Evolutionary conservation across 2,329 filamentous ascomycete genomes (phyloP).

Genomic region (Leptographium wingfieldii): DNA sequence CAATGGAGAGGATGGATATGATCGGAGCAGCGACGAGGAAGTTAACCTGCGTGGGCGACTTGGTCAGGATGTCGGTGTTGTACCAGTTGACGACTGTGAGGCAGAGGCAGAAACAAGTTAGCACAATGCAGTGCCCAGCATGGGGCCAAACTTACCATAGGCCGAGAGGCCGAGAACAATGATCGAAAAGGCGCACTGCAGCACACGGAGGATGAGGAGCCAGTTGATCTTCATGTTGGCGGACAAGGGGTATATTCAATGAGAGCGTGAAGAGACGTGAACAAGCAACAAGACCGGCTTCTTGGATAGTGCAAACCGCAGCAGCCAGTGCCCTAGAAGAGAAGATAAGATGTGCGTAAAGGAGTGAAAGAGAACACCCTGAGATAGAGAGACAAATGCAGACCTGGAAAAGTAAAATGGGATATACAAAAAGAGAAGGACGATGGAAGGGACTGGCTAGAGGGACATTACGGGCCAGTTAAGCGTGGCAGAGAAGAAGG

Average conservation of each 20-base stretch:
- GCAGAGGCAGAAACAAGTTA: constrained; percentile 1
- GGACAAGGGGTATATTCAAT: not conserved
- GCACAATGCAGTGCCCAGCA: too few species aligned
- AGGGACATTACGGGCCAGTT: not conserved
- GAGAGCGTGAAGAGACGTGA: not conserved
- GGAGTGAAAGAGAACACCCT: constrained; percentile 4
- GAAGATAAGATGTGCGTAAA: constrained; percentile 9
- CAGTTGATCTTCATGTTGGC: constrained; percentile 21
- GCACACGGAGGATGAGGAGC: constrained; percentile 30
- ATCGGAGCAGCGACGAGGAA: constrained; percentile 43
- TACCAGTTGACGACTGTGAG: constrained; percentile 47
- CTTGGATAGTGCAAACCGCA: constrained; percentile 5
- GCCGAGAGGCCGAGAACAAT: constrained; percentile 34
- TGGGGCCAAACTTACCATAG: constrained; percentile 27
- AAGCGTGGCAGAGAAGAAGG: not conserved
- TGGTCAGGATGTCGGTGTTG: constrained; percentile 37
- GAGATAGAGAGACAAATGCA: constrained; percentile 8
- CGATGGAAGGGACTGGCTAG: constrained; percentile 2
- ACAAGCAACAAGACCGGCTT: constrained; percentile 2
- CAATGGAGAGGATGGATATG: constrained; percentile 41
- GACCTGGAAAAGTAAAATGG: constrained; percentile 7
- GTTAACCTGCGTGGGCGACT: constrained; percentile 43
- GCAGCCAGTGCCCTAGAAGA: constrained; percentile 18
- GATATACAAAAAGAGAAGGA: constrained; percentile 3
- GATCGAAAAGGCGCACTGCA: constrained; percentile 32